Conservation (phyloP, 805 yeast genomes). For the Ogataea nonfermentans region DNA sequence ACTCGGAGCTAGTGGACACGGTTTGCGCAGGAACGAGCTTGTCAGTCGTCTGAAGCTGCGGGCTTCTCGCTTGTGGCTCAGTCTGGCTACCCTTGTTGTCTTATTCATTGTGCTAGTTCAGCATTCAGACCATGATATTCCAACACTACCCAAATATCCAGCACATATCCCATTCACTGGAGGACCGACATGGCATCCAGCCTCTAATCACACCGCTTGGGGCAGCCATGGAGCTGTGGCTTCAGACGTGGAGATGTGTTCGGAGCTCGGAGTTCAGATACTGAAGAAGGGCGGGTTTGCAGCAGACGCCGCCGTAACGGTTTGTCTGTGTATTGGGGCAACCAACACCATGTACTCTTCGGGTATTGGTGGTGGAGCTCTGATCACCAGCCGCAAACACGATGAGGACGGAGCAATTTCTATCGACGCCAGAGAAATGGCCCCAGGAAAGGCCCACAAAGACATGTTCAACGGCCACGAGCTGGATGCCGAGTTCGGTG, state of each 20-base stretch:
- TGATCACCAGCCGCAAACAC: conserved; percentile 47
- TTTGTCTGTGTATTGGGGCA: conserved; percentile 84
- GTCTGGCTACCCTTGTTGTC: not conserved
- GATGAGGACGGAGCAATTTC: conserved; percentile 49
- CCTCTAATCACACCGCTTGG: conserved; percentile 34
- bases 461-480: conserved; percentile 60
- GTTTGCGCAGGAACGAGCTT: too few species aligned
- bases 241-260: conserved; percentile 62
- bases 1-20: not conserved
- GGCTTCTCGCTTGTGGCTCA: too few species aligned
- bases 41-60: too few species aligned
- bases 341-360: conserved; percentile 83
- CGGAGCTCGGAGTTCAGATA: conserved; percentile 58
- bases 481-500: conserved; percentile 65
- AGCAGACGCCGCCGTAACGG: conserved; percentile 90
- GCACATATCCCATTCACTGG: conserved; percentile 32
- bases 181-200: conserved; percentile 46
- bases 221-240: conserved; percentile 63
- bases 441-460: conserved; percentile 62
- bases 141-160: conserved; percentile 18
- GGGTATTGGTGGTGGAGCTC: conserved; percentile 95
- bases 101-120: not conserved
- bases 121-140: conserved; percentile 1
- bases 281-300: conserved; percentile 68
- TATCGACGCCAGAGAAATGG: conserved; percentile 87